Evolutionary conservation across 495 filamentous ascomycete genomes (phyloP), one percentile per base, ranked within the genome.

Genomic region (Xylaria cubensis): DNA sequence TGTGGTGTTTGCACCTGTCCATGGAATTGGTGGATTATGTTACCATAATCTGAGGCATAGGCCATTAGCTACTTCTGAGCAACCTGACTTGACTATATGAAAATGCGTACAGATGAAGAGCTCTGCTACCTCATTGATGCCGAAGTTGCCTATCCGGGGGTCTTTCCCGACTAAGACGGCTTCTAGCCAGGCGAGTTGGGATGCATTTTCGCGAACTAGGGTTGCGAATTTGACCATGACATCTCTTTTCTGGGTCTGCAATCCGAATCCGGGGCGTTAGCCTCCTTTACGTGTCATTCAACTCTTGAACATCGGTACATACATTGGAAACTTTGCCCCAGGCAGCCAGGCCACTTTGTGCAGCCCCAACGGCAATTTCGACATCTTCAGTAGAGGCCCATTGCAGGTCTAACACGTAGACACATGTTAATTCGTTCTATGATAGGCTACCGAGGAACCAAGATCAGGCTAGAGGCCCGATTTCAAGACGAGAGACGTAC

Each of bases 291-390:
- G 29, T 29, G 9, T 24, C 21, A 21, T 21, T n/a, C 21, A 9
- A 44, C 12, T 26, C 9, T 32, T 39, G 8, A 21, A 13, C 0
- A 19, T 17, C n/a, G 19, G 6, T 46, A 15, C 67, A 17, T 69
- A 69, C 67, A 24, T 69, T 69, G 24, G 53, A 8, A 34, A 88
- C 80, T 8, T 80, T 81, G 2, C 82, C 84, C 89, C 90, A 92
- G 24, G 83, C 79, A 24, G 87, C 87, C 71, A 90, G 88, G 9
- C 90, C 88, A 5, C 83, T 83, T 69, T 87, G 86, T 36, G 90
- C 90, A 17, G 89, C 85, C 4, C 84, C 84, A 1, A 91, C 88
- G 17, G 90, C 89, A 2, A 74, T 77, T 77, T 91, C 84, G 72
- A 87, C 83, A 73, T 92, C 89, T 5, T 84, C 76, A 21, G 44